Evolutionary conservation across 1,284 basidiomycete species (phyloP).

Genomic region (Somion occarium): DNA sequence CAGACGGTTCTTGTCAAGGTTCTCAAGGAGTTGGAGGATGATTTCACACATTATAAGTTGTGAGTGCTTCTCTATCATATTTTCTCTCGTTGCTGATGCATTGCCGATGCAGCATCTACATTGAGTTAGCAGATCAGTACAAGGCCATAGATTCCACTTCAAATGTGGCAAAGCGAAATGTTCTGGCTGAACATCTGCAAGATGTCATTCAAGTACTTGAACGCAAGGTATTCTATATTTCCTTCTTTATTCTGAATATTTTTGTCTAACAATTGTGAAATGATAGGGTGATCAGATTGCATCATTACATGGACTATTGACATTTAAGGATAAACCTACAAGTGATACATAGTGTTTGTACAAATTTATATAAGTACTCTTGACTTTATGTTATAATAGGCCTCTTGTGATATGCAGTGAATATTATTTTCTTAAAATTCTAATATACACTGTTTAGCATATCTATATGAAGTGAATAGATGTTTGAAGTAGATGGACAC

Average conservation of each 20-base stretch:
- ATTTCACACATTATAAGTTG: slow-evolving; percentile 88
- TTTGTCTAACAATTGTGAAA: background rate
- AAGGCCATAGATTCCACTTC: slow-evolving; percentile 80
- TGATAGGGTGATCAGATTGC: slow-evolving; percentile 84
- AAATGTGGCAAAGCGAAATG: slow-evolving; percentile 73
- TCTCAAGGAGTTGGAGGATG: slow-evolving; percentile 81
- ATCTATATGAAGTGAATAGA: too few relatives aligned
- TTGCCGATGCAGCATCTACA: slow-evolving; percentile 61
- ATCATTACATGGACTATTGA: slow-evolving; percentile 73
- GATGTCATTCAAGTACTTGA: slow-evolving; percentile 90
- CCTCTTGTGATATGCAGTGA: too few relatives aligned
- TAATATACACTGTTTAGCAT: too few relatives aligned
- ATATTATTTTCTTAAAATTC: too few relatives aligned
- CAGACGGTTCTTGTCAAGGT: slow-evolving; percentile 81
- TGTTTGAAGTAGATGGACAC: too few relatives aligned
- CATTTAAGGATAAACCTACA: slow-evolving; percentile 57
- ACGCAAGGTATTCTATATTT: slow-evolving; percentile 57
- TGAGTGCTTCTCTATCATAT: slow-evolving; percentile 34
- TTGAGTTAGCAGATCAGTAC: slow-evolving; percentile 87
- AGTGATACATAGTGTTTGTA: too few relatives aligned
- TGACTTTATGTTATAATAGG: too few relatives aligned
- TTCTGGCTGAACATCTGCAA: slow-evolving; percentile 78
- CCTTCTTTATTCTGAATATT: background rate
- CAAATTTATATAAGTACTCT: too few relatives aligned
- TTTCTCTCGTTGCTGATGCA: background rate